Base-by-base conservation (phyloP, 495 filamentous ascomycete species). In the Hypoxylon trugodes region DNA sequence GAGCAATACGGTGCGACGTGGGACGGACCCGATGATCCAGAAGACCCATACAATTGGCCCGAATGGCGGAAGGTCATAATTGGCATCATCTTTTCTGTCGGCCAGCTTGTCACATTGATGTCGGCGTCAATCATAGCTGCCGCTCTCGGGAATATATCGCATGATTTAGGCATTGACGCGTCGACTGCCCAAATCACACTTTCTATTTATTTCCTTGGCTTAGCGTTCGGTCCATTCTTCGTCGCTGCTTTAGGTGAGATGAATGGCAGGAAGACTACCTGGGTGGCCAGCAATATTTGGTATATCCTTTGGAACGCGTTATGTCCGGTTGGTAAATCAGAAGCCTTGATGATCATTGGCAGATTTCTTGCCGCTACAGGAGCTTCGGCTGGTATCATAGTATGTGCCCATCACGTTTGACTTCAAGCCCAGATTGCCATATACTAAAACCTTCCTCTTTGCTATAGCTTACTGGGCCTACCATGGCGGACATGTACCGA, bases 31-130 rank as follows among this genome's bases (percentile, higher is more conserved):
- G 77, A 82, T 18, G 86, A 88, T 57, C 81, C 82, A 0, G 73
- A 78, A 10, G 81, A 88, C 42, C 85, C 85, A 0, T 82, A 83
- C 61, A 88, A 88, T 56, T 89, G 85, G 85, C 50, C 75, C 0
- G 69, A 61, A 8, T 71, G 55, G 25, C 76, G 78, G 51, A 89
- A 90, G 73, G 86, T 86, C 82, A 73, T 77, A 1, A 82, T 82
- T 3, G 84, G 81, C 0, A 53, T 85, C 9, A 73, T 83, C n/a
- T 77, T 86, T 18, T 86, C 73, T 0, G 19, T 69, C 8, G 49
- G 46, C 22, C 37, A 52, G 22, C 61, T 79, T 12, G 61, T 76
- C 12, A 62, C 76, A 1, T 36, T 69, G 10, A 68, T 78, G 50
- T 59, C 69, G 9, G 61, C 70, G 2, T 61, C 69, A 36, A 76